Evolutionary conservation across 352 stramenopile genomes (phyloP), one percentile per base, ranked within the genome.

Genomic region (Pythium aristosporum): DNA sequence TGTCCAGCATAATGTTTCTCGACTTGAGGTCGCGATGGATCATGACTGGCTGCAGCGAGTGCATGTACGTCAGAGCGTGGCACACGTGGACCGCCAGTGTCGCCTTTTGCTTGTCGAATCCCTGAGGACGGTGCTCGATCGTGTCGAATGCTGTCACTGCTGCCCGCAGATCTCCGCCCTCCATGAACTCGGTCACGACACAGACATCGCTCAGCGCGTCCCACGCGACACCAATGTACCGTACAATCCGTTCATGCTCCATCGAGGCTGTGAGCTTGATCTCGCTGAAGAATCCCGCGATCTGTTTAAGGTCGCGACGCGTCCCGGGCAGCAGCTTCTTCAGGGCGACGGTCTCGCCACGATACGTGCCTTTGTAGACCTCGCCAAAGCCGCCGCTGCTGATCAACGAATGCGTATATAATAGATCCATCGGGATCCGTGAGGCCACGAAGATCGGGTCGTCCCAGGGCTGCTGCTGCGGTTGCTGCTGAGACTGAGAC

Each of bases 161-260:
- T 0, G 47, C 39, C 23, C 67, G 62, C 37, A 77, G 48, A 48
- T 77, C 69, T 0, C 70, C 70, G 13, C 70, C 67, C 44, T 66
- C 57, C 67, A 77, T 69, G 25, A 69, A 74, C 25, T 77, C 70
- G 8, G 57, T 69, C n/a, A 77, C 63, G 16, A 58, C 63, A 15
- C 63, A 68, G 8, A 73, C 32, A 18, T 77, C 59, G 30, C 47
- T 61, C 1, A 73, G 54, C 18, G 60, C 58, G 10, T 68, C 57
- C 69, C 69, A 75, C 20, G 69, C 53, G 3, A 75, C 61, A 8
- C 64, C 69, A 42, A 75, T 59, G 42, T 66, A 75, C 39, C 49
- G 23, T 25, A 75, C 65, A 30, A 75, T 72, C 8, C 57, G 63
- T 8, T 60, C 46, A 51, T 75, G 69, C 12, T 61, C 42, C 43